These are phyloP conservation scores for Neurospora sp. DNA, from an alignment of 495 filamentous ascomycete genomes.

Conservation along the genomic window DNA sequence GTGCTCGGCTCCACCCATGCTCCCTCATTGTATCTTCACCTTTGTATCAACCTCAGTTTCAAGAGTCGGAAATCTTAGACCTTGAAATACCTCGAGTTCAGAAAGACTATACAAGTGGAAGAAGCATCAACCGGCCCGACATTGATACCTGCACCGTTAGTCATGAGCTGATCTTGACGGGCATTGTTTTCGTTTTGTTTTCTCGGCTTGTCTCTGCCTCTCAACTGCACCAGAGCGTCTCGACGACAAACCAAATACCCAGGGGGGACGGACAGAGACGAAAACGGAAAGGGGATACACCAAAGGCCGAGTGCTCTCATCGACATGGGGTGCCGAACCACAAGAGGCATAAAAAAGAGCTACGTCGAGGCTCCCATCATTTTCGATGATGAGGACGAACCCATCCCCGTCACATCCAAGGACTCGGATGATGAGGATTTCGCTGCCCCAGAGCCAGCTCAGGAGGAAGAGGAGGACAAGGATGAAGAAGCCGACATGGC, in stretches of 20 bases:
- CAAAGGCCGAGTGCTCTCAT: not conserved
- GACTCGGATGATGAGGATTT: slow-evolving; percentile 15
- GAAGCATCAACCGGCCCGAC: not conserved
- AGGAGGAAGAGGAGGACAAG: slow-evolving; percentile 6
- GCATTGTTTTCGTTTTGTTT: not conserved
- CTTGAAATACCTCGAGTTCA: not conserved
- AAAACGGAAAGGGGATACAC: not conserved
- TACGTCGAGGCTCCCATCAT: slow-evolving; percentile 15
- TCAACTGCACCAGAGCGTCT: not conserved
- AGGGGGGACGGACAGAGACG: not conserved
- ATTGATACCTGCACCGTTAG: not conserved
- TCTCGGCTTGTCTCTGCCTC: not conserved
- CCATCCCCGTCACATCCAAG: slow-evolving; percentile 4
- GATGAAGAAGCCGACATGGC: slow-evolving; percentile 13
- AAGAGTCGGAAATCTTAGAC: not conserved
- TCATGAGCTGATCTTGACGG: not conserved
- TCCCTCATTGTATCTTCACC: not conserved
- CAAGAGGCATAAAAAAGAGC: slow-evolving; percentile 14
- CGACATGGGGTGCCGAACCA: slow-evolving; percentile 10
- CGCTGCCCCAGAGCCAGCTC: slow-evolving; percentile 1
- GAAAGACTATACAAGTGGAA: not conserved
- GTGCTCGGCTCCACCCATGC: not conserved
- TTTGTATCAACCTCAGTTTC: not conserved
- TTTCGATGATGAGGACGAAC: slow-evolving; percentile 17
- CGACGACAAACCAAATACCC: not conserved